Evolutionary conservation across 192 early-diverging fungal species (phyloP), one percentile per base, ranked within the genome.

Genomic region (Obelidium mucronatum): DNA sequence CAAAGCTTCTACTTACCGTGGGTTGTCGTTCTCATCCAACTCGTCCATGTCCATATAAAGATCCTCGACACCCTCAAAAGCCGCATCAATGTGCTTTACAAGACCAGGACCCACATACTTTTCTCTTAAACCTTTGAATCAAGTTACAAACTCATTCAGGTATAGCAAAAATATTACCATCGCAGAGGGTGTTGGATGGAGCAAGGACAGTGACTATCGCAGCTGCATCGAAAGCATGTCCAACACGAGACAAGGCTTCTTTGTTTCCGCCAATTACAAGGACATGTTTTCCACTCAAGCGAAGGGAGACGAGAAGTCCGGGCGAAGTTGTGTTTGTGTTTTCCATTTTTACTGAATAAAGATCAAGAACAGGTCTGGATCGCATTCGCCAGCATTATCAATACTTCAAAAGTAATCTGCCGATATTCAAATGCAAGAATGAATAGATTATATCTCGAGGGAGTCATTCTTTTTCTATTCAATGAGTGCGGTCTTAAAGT

Each of bases 261-360:
- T 89, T 84, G 3, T 93, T 93, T 52, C 95, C 95, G 44, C 96
- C 96, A 1, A 98, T 93, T 60, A 98, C 91, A n/a, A 98, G 81
- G 36, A 96, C 90, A n/a, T 90, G 82, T 72, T 91, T 91, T 0
- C 82, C 78, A 61, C 85, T 87, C 52, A 91, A 89, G 72, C 93
- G 91, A 87, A 90, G 96, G 53, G 92, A 95, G 0, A 97, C 86
- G 31, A 98, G 82, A 26, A 98, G 63, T 0, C 70, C 70, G 1
- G 24, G 26, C 26, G 44, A 48, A n/a, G n/a, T n/a, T n/a, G n/a
- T n/a, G n/a, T n/a, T n/a, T n/a, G n/a, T n/a, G n/a, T n/a, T n/a
- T n/a, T n/a, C n/a, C n/a, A n/a, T n/a, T n/a, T n/a, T n/a, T n/a
- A n/a, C n/a, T n/a, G n/a, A n/a, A n/a, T n/a, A n/a, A n/a, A n/a